phyloP scores from a whole-genome alignment of 2,329 filamentous ascomycete species.

The Eurotiales sp. region DNA sequence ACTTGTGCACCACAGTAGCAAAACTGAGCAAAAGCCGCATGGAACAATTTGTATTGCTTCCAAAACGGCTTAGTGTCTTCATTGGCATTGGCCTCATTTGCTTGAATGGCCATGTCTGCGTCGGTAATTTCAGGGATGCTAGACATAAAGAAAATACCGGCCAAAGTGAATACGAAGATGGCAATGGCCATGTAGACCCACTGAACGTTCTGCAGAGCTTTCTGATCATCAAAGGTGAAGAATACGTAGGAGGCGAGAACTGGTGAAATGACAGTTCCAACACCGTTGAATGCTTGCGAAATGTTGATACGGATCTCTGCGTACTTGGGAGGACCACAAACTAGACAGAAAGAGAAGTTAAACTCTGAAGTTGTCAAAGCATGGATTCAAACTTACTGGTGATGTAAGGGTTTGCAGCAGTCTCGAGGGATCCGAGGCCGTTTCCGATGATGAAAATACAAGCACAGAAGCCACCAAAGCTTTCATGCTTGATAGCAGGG shows the following conservation, averaged over 20 bases:
- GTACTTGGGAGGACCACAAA: conserved; percentile 71
- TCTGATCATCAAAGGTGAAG: conserved; percentile 60
- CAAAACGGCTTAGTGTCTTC: conserved; percentile 58
- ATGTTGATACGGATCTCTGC: conserved; percentile 74
- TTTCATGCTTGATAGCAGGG: conserved; percentile 70
- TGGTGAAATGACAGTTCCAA: conserved; percentile 70
- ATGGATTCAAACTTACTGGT: no score
- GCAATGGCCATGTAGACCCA: conserved; percentile 80
- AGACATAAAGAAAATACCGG: conserved; percentile 62
- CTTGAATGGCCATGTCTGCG: conserved; percentile 64
- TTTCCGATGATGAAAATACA: conserved; percentile 70
- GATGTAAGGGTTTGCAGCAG: conserved; percentile 75
- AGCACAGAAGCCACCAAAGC: conserved; percentile 70
- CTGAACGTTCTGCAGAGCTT: conserved; percentile 64
- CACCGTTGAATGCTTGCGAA: conserved; percentile 72
- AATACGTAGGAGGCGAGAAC: conserved; percentile 70
- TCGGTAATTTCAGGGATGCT: conserved; percentile 70
- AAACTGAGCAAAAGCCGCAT: conserved; percentile 72
- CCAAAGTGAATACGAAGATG: conserved; percentile 65
- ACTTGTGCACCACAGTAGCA: conserved; percentile 75
- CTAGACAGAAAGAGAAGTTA: conserved; percentile 58
- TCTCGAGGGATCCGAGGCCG: conserved; percentile 70
- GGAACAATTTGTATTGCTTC: conserved; percentile 72
- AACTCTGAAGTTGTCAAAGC: no score
- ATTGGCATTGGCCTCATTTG: conserved; percentile 52